Evolutionary conservation across 352 stramenopile species (phyloP).

Genomic region (Phytophthora colocasiae): DNA sequence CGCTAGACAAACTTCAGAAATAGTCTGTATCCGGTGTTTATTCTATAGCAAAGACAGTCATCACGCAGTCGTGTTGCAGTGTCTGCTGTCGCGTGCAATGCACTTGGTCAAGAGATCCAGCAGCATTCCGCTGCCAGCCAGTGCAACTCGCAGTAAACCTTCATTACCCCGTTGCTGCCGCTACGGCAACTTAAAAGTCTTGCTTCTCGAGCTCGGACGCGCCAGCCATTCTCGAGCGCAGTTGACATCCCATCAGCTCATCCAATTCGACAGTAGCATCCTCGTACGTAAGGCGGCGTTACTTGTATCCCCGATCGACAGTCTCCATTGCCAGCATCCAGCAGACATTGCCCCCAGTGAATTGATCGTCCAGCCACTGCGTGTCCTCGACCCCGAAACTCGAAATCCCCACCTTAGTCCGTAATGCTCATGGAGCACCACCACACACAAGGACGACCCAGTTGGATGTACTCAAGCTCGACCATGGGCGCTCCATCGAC

Average conservation of each 20-base stretch:
- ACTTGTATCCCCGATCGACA: slow-evolving; percentile 14
- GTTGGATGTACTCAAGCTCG: slow-evolving; percentile 33
- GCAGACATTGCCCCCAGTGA: background rate
- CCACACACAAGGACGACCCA: slow-evolving; percentile 35
- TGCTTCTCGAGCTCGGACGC: slow-evolving; percentile 6
- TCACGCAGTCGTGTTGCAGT: slow-evolving; percentile 28
- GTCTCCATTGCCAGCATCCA: slow-evolving; percentile 1
- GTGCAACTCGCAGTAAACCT: slow-evolving; percentile 10
- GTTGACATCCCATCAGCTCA: slow-evolving; percentile 46
- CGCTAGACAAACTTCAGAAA: slow-evolving; percentile 4
- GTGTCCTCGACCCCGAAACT: slow-evolving; percentile 21
- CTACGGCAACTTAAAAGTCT: slow-evolving; percentile 24
- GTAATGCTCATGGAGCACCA: slow-evolving; percentile 41
- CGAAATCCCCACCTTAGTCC: slow-evolving; percentile 4
- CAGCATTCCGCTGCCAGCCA: slow-evolving; percentile 18
- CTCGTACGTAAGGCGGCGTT: slow-evolving; percentile 28
- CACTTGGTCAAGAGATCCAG: slow-evolving; percentile 11
- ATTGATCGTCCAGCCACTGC: slow-evolving; percentile 9
- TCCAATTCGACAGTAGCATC: slow-evolving; percentile 45
- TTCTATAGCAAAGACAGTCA: slow-evolving; percentile 10
- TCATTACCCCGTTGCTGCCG: slow-evolving; percentile 3
- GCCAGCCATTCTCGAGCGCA: slow-evolving; percentile 33
- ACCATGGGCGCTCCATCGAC: background rate
- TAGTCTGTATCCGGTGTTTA: background rate
- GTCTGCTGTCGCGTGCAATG: slow-evolving; percentile 2